Base-by-base conservation (phyloP, 352 stramenopile species). In the Thalassiosira mediterranea region DNA sequence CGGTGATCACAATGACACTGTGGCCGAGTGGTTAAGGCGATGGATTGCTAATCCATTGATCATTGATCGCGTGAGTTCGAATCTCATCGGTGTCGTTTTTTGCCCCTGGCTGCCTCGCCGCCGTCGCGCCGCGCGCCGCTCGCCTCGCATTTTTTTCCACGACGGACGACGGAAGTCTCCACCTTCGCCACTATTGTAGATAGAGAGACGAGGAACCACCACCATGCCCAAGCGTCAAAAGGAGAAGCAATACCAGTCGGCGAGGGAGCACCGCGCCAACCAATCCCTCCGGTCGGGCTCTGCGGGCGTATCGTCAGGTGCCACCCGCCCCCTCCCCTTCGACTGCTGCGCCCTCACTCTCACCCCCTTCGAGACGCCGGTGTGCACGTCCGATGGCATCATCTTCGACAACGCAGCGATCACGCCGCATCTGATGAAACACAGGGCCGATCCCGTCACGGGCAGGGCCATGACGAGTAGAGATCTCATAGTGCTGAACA, bases 261-360 rank as follows among this genome's bases (percentile, higher is more conserved):
- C 83, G 3, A 34, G 76, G 17, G 87, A 93, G 53, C 82, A 91
- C 51, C 73, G 73, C 4, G 57, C 68, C 17, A 86, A 88, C 61
- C 65, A 84, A 69, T 79, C 80, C 29, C 61, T 88, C 3, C 72
- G 83, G 28, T 84, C 84, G 3, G 71, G 73, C 38, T 38, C 32
- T 4, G 28, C 62, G 17, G 52, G 63, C 34, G 11, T 47, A 26
- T 21, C 38, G n/a, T 73, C 66, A 3, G 48, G 61, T 13, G 31
- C 51, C 15, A 69, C 80, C 7, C 79, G 79, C 19, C 72, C 93
- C 10, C 84, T 99, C 26, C 96, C 96, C 32, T 99, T 99, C 84
- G 95, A 98, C 73, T 98, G 96, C 88, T 99, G 97, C 79, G 95
- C 97, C 21, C 95, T 99, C 72, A 98, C 94, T 1, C 89, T 99